phyloP scores from a whole-genome alignment of 1,284 basidiomycete genomes.

The Malassezia sympodialis region DNA sequence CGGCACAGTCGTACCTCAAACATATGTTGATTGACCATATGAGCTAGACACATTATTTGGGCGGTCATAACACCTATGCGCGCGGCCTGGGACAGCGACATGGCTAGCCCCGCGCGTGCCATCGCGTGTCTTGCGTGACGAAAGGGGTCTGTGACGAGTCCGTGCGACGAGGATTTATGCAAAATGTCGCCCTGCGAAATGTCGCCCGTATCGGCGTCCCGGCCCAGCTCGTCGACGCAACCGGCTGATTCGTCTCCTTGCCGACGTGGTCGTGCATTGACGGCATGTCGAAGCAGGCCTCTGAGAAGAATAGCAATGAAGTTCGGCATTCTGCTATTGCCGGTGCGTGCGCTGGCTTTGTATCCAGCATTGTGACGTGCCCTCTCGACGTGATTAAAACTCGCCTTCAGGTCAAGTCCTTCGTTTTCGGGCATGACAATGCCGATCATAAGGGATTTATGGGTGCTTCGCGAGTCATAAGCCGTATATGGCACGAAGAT shows the following conservation, averaged over 20 bases:
- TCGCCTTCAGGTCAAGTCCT: constrained; percentile 73
- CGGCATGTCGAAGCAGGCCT: constrained; percentile 4
- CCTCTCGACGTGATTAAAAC: constrained; percentile 97
- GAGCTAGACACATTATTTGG: constrained; percentile 25
- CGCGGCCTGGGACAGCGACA: constrained; percentile 5
- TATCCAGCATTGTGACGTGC: constrained; percentile 86
- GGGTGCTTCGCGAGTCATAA: neutral
- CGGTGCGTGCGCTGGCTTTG: constrained; percentile 62
- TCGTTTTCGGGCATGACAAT: neutral
- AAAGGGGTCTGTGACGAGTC: neutral
- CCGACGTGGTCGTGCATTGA: neutral
- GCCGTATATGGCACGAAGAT: constrained; percentile 35
- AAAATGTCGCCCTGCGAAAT: neutral
- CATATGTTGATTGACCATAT: constrained; percentile 30
- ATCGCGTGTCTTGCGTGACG: neutral
- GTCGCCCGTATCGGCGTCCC: neutral
- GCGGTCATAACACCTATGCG: constrained; percentile 8
- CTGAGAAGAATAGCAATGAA: neutral
- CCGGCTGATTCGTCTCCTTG: neutral
- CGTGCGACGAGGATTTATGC: neutral
- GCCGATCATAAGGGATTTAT: neutral
- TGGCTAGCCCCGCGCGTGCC: neutral
- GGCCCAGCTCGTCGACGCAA: neutral
- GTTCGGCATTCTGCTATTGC: constrained; percentile 35
- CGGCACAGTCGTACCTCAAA: constrained; percentile 28